Conservation (phyloP, 2,329 filamentous ascomycete genomes). For the Sporothrix brasiliensis region DNA sequence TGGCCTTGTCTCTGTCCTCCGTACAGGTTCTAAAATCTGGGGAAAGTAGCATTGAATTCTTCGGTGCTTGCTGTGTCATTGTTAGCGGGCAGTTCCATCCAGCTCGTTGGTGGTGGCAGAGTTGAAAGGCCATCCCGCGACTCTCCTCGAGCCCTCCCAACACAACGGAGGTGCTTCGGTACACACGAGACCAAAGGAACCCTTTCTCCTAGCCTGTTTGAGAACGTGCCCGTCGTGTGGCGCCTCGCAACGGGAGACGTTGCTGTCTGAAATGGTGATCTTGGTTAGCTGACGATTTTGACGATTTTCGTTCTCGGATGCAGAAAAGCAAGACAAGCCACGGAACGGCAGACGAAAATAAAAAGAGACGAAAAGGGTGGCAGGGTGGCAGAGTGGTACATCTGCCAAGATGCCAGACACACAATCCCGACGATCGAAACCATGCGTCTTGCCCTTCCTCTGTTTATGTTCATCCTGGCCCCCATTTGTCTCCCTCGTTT, state of each 20-base stretch:
- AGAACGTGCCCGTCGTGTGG: constrained; percentile 11
- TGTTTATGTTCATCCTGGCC: not conserved
- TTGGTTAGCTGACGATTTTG: not conserved
- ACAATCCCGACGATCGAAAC: constrained; percentile 2
- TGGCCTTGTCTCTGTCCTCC: not conserved
- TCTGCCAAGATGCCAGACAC: not conserved
- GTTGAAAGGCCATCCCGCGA: too few relatives aligned
- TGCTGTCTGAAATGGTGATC: constrained; percentile 1
- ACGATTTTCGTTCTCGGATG: not conserved
- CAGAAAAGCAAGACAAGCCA: not conserved
- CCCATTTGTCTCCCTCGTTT: constrained; percentile 17
- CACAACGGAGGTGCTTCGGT: not conserved
- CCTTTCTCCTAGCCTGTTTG: not conserved
- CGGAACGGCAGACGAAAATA: not conserved
- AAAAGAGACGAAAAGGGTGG: not conserved
- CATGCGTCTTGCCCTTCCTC: not conserved
- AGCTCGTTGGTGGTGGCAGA: not conserved
- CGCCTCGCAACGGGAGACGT: not conserved
- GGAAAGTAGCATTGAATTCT: constrained; percentile 30
- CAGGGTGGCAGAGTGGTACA: too few relatives aligned
- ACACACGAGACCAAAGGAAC: not conserved
- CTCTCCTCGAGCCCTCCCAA: too few relatives aligned
- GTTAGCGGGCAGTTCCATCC: not conserved
- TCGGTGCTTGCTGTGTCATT: not conserved
- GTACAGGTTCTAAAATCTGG: constrained; percentile 25